Evolutionary conservation across 345 rosid species (phyloP).

Genomic region (Jatropha curcas): DNA sequence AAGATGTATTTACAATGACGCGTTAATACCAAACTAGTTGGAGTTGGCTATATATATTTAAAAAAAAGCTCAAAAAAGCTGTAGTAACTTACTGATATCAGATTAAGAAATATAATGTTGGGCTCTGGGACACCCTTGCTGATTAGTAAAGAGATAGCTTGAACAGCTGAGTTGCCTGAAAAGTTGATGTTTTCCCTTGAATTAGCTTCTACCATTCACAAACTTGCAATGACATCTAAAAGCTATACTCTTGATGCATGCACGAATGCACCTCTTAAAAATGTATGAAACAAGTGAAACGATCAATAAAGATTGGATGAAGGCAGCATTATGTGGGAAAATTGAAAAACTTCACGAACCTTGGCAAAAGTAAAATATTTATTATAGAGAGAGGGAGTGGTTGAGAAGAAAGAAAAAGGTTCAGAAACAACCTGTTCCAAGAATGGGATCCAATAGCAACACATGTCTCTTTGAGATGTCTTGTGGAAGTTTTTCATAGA

Average conservation of each 20-base stretch:
- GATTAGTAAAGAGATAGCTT: constrained; percentile 80
- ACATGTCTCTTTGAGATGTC: constrained; percentile 96
- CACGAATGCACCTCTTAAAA: not conserved
- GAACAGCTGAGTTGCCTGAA: constrained; percentile 94
- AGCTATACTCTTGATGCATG: not conserved
- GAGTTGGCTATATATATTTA: too few relatives aligned
- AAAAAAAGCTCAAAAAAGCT: not conserved
- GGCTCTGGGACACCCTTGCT: constrained; percentile 91
- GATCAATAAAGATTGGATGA: not conserved
- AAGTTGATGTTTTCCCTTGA: too few relatives aligned
- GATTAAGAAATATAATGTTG: constrained; percentile 93
- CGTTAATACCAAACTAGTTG: too few relatives aligned
- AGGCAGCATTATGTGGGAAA: not conserved
- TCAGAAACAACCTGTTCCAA: constrained; percentile 80
- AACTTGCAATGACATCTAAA: not conserved
- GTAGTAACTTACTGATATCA: constrained; percentile 71
- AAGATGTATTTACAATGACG: too few relatives aligned
- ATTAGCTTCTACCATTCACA: not conserved
- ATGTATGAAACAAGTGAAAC: not conserved
- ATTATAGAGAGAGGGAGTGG: not conserved
- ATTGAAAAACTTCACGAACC: not conserved
- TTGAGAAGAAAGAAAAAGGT: not conserved
- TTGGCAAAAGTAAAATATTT: not conserved
- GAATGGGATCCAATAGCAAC: constrained; percentile 86
- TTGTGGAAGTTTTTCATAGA: constrained; percentile 86